A percentile compares a stretch with the other conserved stretches of the same genome.
These are phyloP conservation scores for Spongospora subterranea DNA, from an alignment of 208 protist species.

Conservation along the genomic window DNA sequence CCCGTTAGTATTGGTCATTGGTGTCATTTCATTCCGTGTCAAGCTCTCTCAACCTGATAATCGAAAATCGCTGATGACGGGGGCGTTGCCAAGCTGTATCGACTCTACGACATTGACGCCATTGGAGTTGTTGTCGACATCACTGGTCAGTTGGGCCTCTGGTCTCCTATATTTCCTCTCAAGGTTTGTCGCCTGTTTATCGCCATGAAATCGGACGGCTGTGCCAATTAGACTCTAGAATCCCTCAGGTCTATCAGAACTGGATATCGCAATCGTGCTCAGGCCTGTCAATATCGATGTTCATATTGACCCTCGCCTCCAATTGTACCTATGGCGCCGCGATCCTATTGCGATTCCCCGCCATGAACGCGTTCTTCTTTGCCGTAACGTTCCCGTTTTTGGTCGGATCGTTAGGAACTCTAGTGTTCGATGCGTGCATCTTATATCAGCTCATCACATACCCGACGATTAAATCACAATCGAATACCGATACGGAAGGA, in stretches of 20 bases:
- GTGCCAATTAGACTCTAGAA: neutral
- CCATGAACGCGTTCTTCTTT: conserved; percentile 13
- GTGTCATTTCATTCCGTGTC: too few species aligned
- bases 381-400: neutral
- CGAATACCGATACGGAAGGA: too few species aligned
- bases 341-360: neutral
- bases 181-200: neutral
- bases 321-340: neutral
- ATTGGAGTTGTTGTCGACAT: neutral
- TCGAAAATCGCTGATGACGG: too few species aligned
- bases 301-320: neutral
- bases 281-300: neutral
- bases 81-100: neutral
- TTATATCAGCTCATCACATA: neutral
- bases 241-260: neutral
- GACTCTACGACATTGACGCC: neutral
- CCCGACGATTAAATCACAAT: too few species aligned
- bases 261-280: neutral
- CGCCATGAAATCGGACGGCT: neutral
- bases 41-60: too few species aligned
- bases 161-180: neutral
- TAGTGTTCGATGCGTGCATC: neutral
- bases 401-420: neutral
- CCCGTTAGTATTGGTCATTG: too few species aligned
- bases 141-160: neutral